Evolutionary conservation across 352 stramenopile genomes (phyloP).

Genomic region (Phytophthora vignae): DNA sequence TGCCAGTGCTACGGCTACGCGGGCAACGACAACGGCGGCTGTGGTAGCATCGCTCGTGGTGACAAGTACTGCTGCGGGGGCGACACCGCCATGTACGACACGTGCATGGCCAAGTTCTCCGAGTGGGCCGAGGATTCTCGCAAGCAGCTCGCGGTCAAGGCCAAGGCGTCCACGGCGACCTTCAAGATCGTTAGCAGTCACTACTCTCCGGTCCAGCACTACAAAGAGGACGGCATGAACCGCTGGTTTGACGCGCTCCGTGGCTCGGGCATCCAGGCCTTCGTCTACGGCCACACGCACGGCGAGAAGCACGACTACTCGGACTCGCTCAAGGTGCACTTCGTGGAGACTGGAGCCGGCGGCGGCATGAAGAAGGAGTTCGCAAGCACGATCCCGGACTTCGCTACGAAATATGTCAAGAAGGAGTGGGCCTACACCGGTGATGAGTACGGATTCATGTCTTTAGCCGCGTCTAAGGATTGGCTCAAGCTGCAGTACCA

Average conservation of each 20-base stretch:
- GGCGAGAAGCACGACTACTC: constrained; percentile 82
- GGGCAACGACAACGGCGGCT: neutral
- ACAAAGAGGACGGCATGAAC: constrained; percentile 6
- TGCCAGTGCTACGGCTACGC: constrained; percentile 89
- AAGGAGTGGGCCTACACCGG: constrained; percentile 5
- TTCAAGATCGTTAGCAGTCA: constrained; percentile 9
- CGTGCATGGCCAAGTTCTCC: constrained; percentile 15
- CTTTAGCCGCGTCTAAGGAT: neutral
- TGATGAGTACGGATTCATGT: constrained; percentile 16
- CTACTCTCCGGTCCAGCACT: constrained; percentile 8
- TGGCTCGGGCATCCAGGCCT: constrained; percentile 10
- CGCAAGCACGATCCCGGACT: constrained; percentile 1
- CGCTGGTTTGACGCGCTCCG: neutral
- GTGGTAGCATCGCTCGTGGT: constrained; percentile 6
- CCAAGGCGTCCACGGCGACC: constrained; percentile 9
- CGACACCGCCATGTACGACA: constrained; percentile 15
- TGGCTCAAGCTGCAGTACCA: neutral
- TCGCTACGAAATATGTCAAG: constrained; percentile 8
- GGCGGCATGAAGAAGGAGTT: constrained; percentile 7
- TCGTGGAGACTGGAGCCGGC: constrained; percentile 13
- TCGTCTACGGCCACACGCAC: constrained; percentile 71
- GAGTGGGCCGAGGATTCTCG: constrained; percentile 17
- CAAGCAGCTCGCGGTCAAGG: constrained; percentile 6
- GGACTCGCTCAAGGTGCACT: constrained; percentile 30
- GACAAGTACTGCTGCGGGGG: constrained; percentile 22